These are phyloP conservation scores for Silene latifolia DNA, from an alignment of 148 eudicot genomes.

Conservation along the genomic window DNA sequence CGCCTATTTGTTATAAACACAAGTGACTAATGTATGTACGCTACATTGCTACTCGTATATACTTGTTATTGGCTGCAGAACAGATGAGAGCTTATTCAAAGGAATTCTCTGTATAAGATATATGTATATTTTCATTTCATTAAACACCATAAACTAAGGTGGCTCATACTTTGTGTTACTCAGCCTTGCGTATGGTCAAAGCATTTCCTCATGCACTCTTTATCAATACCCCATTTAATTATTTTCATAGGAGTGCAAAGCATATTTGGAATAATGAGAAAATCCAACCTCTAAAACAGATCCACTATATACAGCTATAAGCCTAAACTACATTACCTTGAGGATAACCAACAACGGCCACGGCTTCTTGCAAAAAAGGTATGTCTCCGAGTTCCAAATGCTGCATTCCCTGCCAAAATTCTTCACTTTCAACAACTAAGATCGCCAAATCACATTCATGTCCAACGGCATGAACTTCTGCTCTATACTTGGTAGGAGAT, in stretches of 20 bases:
- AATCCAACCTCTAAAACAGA: background rate
- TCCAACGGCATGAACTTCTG: slow-evolving; percentile 88
- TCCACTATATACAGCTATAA: background rate
- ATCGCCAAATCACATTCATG: slow-evolving; percentile 98
- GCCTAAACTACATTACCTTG: slow-evolving; percentile 51
- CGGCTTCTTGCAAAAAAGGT: slow-evolving; percentile 92
- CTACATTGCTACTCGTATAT: too few species aligned
- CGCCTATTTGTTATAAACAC: too few species aligned
- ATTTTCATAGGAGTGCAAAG: background rate
- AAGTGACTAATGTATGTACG: too few species aligned
- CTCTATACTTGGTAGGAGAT: slow-evolving; percentile 82
- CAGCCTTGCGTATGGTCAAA: too few species aligned
- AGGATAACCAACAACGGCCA: slow-evolving; percentile 96
- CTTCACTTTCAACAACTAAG: slow-evolving; percentile 69
- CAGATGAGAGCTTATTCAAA: too few species aligned
- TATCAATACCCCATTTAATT: too few species aligned
- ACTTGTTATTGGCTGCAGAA: too few species aligned
- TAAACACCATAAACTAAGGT: too few species aligned
- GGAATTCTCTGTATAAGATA: too few species aligned
- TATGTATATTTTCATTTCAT: too few species aligned
- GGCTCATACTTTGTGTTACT: too few species aligned
- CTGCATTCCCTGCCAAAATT: slow-evolving; percentile 92
- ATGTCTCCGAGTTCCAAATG: slow-evolving; percentile 80
- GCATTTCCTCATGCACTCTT: too few species aligned
- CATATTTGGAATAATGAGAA: background rate